These are phyloP conservation scores for Cryptococcus floricola DNA, from an alignment of 1,284 basidiomycete species.

Conservation along the genomic window DNA sequence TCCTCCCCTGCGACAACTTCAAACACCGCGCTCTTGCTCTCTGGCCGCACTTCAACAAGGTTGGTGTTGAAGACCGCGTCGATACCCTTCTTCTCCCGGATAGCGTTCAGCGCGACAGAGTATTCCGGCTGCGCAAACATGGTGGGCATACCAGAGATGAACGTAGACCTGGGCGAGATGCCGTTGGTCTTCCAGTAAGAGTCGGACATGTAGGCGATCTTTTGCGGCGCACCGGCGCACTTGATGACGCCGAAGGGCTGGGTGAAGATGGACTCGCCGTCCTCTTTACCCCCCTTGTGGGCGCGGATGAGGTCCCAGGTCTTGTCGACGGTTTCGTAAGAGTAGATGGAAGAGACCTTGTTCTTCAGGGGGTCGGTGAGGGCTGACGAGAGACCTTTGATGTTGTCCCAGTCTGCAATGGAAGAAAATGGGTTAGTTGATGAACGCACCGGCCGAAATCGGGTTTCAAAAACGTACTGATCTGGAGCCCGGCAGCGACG, in stretches of 20 bases:
- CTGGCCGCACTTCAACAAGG: slow-evolving; percentile 67
- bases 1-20: slow-evolving; percentile 60
- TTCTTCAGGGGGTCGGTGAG: slow-evolving; percentile 65
- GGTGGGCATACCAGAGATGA: slow-evolving; percentile 84
- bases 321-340: slow-evolving; percentile 81
- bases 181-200: slow-evolving; percentile 50
- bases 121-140: slow-evolving; percentile 90
- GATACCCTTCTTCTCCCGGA: slow-evolving; percentile 76
- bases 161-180: slow-evolving; percentile 64
- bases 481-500: slow-evolving; percentile 83
- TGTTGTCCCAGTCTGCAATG: slow-evolving; percentile 57
- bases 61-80: slow-evolving; percentile 79
- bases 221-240: slow-evolving; percentile 91
- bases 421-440: neutral
- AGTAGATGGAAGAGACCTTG: slow-evolving; percentile 93
- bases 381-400: slow-evolving; percentile 74
- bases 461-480: slow-evolving; percentile 49
- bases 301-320: slow-evolving; percentile 74
- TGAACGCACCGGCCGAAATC: neutral
- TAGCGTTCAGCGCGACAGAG: slow-evolving; percentile 72
- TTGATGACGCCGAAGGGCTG: slow-evolving; percentile 94
- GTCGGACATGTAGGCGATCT: slow-evolving; percentile 89
- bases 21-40: slow-evolving; percentile 76
- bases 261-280: slow-evolving; percentile 77
- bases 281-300: slow-evolving; percentile 65